Conservation (phyloP, 306 rosid species). For the Prunus davidiana region DNA sequence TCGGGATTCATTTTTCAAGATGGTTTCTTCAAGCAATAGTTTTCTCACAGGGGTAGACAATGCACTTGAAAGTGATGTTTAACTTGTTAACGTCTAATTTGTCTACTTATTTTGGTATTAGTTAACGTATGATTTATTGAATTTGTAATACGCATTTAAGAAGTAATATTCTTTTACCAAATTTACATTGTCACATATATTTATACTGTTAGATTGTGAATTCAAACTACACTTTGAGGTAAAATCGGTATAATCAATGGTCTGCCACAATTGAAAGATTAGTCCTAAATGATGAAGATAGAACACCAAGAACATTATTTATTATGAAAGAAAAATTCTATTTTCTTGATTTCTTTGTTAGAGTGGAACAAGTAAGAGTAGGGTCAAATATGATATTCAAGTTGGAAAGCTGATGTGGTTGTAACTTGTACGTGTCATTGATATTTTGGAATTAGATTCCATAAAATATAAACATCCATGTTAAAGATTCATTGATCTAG, state of each 20-base stretch:
- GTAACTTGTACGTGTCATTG: background rate
- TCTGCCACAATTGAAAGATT: no score
- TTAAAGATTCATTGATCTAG: background rate
- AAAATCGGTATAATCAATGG: no score
- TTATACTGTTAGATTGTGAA: background rate
- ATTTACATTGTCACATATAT: background rate
- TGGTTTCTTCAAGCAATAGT: background rate
- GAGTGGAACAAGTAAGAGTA: background rate
- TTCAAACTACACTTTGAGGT: no score
- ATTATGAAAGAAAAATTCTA: background rate
- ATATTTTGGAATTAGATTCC: background rate
- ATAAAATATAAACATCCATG: background rate
- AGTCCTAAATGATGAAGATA: no score
- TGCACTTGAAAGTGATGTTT: background rate
- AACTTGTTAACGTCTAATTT: background rate
- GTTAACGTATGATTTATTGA: background rate
- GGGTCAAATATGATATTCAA: background rate
- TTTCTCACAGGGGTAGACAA: background rate
- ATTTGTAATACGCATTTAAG: background rate
- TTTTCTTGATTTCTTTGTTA: background rate
- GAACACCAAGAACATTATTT: background rate
- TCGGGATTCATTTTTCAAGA: background rate
- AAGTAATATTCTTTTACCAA: background rate
- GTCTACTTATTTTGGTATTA: background rate
- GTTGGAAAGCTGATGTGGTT: background rate